Evolutionary conservation across 1,284 basidiomycete species (phyloP).

Genomic region (Ganoderma resinaceum): DNA sequence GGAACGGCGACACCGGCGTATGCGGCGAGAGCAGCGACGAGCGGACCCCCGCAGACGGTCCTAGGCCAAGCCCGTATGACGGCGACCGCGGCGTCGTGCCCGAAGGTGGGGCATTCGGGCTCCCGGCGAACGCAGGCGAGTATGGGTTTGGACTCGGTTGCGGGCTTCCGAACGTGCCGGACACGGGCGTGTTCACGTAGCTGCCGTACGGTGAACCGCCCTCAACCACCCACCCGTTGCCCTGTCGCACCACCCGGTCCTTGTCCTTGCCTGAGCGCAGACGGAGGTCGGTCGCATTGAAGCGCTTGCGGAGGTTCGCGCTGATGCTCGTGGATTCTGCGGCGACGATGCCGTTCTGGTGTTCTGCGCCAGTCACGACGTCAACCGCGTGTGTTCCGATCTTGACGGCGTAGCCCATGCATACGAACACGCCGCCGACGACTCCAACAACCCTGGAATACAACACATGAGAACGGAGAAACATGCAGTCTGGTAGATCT

Average conservation of each 20-base stretch:
- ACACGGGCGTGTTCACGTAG: conserved; percentile 48
- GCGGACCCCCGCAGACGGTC: conserved; percentile 32
- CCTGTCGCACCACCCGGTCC: conserved; percentile 45
- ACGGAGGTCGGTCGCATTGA: conserved; percentile 54
- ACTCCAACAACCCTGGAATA: conserved; percentile 70
- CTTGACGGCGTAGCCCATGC: conserved; percentile 78
- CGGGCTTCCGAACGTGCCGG: conserved; percentile 43
- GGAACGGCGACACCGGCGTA: conserved; percentile 26
- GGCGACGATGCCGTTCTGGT: conserved; percentile 63
- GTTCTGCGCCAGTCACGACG: conserved; percentile 70
- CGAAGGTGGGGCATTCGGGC: conserved; percentile 38
- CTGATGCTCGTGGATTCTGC: conserved; percentile 65
- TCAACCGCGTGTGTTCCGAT: conserved; percentile 71
- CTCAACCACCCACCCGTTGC: conserved; percentile 53
- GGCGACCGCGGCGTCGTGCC: conserved; percentile 35
- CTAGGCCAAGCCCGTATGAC: conserved; percentile 43
- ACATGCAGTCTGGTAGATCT: not conserved
- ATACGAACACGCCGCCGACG: conserved; percentile 84
- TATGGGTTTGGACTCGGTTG: conserved; percentile 38
- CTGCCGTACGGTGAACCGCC: conserved; percentile 46
- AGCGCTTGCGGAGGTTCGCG: conserved; percentile 50
- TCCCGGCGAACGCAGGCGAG: conserved; percentile 25
- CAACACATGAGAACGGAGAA: not conserved
- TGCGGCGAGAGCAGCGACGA: conserved; percentile 20
- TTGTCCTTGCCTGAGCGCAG: conserved; percentile 42